Conservation (phyloP, 192 early-diverging fungal species). For the Diversispora eburnea region DNA sequence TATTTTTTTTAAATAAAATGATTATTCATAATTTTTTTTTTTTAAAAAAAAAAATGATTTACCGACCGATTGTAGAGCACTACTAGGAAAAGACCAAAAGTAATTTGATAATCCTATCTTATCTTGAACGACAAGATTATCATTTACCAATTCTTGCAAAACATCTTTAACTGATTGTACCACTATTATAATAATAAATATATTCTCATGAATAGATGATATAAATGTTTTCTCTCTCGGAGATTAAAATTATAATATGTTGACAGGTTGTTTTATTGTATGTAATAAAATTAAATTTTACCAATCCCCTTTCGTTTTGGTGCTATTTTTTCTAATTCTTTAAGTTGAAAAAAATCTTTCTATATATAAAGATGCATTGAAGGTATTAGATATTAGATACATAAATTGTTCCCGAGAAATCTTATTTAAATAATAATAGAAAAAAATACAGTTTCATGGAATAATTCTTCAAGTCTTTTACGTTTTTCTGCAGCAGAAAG, state of each 20-base stretch:
- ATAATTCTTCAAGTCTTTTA: slow-evolving; percentile 42
- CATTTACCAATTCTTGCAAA: slow-evolving; percentile 76
- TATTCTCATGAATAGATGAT: neutral
- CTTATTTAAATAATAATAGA: no score
- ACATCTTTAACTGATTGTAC: slow-evolving; percentile 79
- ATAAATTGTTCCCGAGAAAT: neutral
- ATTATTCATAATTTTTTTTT: neutral
- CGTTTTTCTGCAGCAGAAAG: slow-evolving; percentile 52
- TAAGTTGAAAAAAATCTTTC: slow-evolving; percentile 72
- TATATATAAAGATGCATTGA: slow-evolving; percentile 26
- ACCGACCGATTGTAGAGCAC: slow-evolving; percentile 56
- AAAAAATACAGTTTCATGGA: slow-evolving; percentile 50
- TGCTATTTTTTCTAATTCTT: slow-evolving; percentile 81
- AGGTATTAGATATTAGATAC: neutral
- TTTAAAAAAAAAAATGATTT: slow-evolving; percentile 13
- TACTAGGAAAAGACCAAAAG: slow-evolving; percentile 87
- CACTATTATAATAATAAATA: slow-evolving; percentile 42
- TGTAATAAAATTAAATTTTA: slow-evolving; percentile 30
- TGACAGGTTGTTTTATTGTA: no score
- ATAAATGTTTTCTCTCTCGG: neutral
- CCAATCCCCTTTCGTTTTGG: slow-evolving; percentile 80
- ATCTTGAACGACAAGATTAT: slow-evolving; percentile 71
- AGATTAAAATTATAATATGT: neutral
- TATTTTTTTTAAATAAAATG: slow-evolving; percentile 4
- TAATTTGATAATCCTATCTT: slow-evolving; percentile 91